Evolutionary conservation across 2,329 filamentous ascomycete genomes (phyloP).

Genomic region (Helotiales sp.): DNA sequence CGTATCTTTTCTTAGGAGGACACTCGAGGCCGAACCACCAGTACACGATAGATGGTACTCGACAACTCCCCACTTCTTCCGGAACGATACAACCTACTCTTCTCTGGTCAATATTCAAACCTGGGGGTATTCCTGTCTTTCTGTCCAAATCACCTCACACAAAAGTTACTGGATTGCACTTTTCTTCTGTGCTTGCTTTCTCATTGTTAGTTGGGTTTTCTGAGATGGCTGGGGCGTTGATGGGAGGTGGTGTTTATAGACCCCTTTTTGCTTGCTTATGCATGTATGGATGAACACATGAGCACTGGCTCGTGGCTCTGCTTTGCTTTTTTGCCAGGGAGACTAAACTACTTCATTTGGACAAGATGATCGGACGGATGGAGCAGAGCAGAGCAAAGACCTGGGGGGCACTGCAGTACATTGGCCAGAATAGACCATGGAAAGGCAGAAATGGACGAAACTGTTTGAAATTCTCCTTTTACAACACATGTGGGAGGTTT

Average conservation of each 20-base stretch:
- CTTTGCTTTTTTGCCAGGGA: slow-evolving; percentile 1
- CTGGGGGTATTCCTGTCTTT: slow-evolving; percentile 14
- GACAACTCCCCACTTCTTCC: slow-evolving; percentile 6
- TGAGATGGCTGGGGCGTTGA: slow-evolving; percentile 10
- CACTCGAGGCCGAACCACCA: background rate
- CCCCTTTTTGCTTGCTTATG: slow-evolving; percentile 9
- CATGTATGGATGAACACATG: slow-evolving; percentile 6
- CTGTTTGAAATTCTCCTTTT: background rate
- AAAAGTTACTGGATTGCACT: slow-evolving; percentile 18
- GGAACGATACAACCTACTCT: slow-evolving; percentile 19
- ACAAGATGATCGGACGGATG: background rate
- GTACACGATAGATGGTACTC: slow-evolving; percentile 16
- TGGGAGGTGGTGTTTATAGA: slow-evolving; percentile 21
- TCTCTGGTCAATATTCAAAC: slow-evolving; percentile 28
- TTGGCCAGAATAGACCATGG: background rate
- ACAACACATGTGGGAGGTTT: slow-evolving; percentile 1
- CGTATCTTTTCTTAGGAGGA: background rate
- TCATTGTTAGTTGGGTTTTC: slow-evolving; percentile 10
- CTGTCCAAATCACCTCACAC: slow-evolving; percentile 5
- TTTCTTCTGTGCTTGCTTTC: slow-evolving; percentile 12
- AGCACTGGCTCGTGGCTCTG: background rate
- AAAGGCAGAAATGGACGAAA: background rate
- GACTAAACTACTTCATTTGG: background rate
- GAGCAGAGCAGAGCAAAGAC: background rate
- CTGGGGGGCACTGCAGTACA: slow-evolving; percentile 4